A percentile compares a stretch with the other conserved stretches of the same genome.
Evolutionary conservation across 31 red algal species (phyloP).

Genomic region (Asparagopsis taxiformis): DNA sequence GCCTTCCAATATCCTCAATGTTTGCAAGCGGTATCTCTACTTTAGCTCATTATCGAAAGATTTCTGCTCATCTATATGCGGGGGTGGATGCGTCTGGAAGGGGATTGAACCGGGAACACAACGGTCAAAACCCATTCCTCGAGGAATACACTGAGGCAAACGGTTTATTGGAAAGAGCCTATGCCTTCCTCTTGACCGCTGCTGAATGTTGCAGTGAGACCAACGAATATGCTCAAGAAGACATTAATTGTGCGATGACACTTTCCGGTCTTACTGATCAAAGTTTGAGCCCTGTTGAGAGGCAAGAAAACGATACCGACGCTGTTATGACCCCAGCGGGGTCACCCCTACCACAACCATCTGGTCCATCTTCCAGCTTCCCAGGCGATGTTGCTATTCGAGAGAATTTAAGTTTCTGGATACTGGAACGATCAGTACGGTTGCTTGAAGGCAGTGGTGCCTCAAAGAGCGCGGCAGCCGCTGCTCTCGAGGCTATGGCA

Average conservation of each 20-base stretch:
- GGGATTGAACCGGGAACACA: not conserved
- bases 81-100: not conserved
- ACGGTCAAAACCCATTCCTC: conserved; percentile 7
- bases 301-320: not conserved
- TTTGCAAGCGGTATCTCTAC: conserved; percentile 55
- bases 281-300: not conserved
- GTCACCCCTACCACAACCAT: not conserved
- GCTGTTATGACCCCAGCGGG: conserved; percentile 1
- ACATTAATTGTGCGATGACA: not conserved
- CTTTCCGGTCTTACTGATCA: not conserved
- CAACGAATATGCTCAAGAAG: not conserved
- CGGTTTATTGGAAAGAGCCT: not conserved
- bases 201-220: not conserved
- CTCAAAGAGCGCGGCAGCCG: conserved; percentile 46
- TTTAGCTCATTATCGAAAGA: conserved; percentile 26
- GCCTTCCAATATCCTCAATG: conserved; percentile 47
- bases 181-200: not conserved
- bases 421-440: conserved; percentile 50
- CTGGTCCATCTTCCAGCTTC: not conserved
- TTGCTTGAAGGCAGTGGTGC: conserved; percentile 49
- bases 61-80: not conserved
- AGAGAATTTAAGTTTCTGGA: conserved; percentile 47
- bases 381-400: conserved; percentile 1
- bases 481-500: conserved; percentile 56
- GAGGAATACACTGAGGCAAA: not conserved